These are phyloP conservation scores for Sphagnum fallax DNA, from an alignment of 228 moss, liverwort and hornwort genomes.

Conservation along the genomic window DNA sequence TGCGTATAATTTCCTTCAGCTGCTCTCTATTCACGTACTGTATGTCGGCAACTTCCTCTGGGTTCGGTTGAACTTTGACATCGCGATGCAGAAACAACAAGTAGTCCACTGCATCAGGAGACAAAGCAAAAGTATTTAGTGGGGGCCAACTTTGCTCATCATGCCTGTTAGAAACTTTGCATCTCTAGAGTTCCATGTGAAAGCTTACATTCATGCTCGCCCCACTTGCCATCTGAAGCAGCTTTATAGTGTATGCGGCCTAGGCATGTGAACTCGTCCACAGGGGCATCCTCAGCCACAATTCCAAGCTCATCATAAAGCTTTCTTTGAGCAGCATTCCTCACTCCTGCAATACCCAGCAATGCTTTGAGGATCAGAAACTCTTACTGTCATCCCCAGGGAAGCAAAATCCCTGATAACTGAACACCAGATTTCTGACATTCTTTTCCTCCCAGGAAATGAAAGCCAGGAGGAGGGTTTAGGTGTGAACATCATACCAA, in stretches of 20 bases:
- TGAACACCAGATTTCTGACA: no score
- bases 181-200: neutral
- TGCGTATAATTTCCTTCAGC: slow-evolving; percentile 75
- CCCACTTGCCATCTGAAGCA: slow-evolving; percentile 93
- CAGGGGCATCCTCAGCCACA: slow-evolving; percentile 77
- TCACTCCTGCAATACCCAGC: slow-evolving; percentile 59
- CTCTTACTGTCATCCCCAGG: neutral
- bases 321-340: slow-evolving; percentile 93
- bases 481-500: slow-evolving; percentile 30
- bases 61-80: slow-evolving; percentile 70
- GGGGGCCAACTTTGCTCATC: no score
- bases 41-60: slow-evolving; percentile 88
- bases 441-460: no score
- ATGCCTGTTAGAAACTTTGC: no score
- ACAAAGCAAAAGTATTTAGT: neutral
- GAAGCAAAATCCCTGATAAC: no score
- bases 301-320: slow-evolving; percentile 87
- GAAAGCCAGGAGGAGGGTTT: no score
- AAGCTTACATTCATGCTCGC: slow-evolving; percentile 86
- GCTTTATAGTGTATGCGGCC: slow-evolving; percentile 96
- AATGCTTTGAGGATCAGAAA: neutral
- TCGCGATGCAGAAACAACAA: slow-evolving; percentile 76
- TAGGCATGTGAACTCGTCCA: slow-evolving; percentile 73
- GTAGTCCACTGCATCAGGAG: slow-evolving; percentile 77
- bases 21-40: slow-evolving; percentile 82